A percentile compares a stretch with the other conserved stretches of the same genome.
These are phyloP conservation scores for Mortierella sp. DNA, from an alignment of 371 early-diverging fungal species.

Conservation along the genomic window DNA sequence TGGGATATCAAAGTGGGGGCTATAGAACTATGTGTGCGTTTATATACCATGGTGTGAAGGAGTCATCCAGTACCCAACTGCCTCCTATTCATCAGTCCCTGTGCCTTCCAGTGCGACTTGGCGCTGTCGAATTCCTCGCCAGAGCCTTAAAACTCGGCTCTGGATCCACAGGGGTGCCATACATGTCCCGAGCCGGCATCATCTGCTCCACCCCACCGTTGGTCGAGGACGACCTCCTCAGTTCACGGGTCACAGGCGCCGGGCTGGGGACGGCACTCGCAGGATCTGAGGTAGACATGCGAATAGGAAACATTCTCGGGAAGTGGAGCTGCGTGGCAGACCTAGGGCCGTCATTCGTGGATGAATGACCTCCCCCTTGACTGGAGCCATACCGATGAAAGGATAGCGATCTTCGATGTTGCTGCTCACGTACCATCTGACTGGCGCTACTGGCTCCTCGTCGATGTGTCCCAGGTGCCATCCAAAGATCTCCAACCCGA, in stretches of 20 bases:
- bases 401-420: constrained; percentile 4
- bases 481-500: constrained; percentile 21
- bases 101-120: no score
- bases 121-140: no score
- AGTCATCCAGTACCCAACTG: no score
- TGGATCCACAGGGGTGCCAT: background rate
- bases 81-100: no score
- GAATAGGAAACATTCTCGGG: constrained; percentile 5
- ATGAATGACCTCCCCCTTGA: background rate
- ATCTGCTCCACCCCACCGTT: background rate
- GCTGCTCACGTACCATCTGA: constrained; percentile 14
- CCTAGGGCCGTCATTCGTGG: constrained; percentile 8
- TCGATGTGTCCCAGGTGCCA: constrained; percentile 4
- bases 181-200: background rate
- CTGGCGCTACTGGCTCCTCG: constrained; percentile 33
- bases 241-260: background rate
- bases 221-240: background rate
- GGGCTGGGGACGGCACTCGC: background rate
- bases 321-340: constrained; percentile 31
- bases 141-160: no score
- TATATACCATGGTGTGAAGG: no score
- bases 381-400: background rate
- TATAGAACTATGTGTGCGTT: no score
- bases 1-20: no score
- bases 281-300: background rate